Conservation (phyloP, 176 grass and related monocot species). For the Aegilops sharonensis region DNA sequence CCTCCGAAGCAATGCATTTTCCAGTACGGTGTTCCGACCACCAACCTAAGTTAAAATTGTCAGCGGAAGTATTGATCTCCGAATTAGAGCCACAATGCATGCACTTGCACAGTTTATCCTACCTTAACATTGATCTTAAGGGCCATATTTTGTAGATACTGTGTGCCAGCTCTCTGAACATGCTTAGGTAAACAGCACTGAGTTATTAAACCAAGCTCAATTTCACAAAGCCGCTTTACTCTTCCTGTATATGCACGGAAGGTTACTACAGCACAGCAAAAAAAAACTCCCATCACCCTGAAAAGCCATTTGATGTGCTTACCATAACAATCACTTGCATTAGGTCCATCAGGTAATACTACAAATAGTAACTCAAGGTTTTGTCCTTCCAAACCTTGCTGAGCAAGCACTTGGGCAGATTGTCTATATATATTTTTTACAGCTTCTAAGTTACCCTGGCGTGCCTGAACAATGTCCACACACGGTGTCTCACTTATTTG, state of each 20-base stretch:
- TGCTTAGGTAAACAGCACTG: conserved; percentile 71
- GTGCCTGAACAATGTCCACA: conserved; percentile 36
- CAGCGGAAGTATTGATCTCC: not conserved
- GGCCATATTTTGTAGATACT: conserved; percentile 70
- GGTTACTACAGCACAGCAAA: not conserved
- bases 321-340: conserved; percentile 49
- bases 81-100: not conserved
- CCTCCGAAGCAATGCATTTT: conserved; percentile 46
- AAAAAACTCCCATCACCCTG: not conserved
- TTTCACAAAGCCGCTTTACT: conserved; percentile 69
- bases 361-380: conserved; percentile 60
- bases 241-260: conserved; percentile 38
- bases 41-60: conserved; percentile 44
- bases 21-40: conserved; percentile 61
- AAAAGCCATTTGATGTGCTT: conserved; percentile 16
- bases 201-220: conserved; percentile 61
- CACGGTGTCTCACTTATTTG: conserved; percentile 34
- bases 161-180: conserved; percentile 42
- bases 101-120: not conserved
- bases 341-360: conserved; percentile 48
- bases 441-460: conserved; percentile 34
- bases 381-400: conserved; percentile 22
- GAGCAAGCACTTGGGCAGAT: conserved; percentile 22
- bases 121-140: conserved; percentile 97
- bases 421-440: conserved; percentile 43